Evolutionary conservation across 176 grass and related monocot genomes (phyloP).

Genomic region (Hordeum vulgare): MorexV3_pseudomolecules_assembly NC_058519.1:10699185-10699684

Average conservation of each 20-base stretch:
- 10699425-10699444: background rate
- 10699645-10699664: slow-evolving; percentile 36
- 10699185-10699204: slow-evolving; percentile 24
- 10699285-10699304: slow-evolving; percentile 32
- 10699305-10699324: slow-evolving; percentile 1
- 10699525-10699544: background rate
- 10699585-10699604: background rate
- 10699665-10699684: slow-evolving; percentile 24
- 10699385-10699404: background rate
- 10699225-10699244: slow-evolving; percentile 19
- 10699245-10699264: slow-evolving; percentile 40
- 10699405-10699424: background rate
- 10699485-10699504: background rate
- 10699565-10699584: background rate
- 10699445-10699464: slow-evolving; percentile 9
- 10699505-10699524: background rate
- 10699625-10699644: slow-evolving; percentile 18
- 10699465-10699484: background rate
- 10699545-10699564: background rate
- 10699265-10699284: slow-evolving; percentile 21
- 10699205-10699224: slow-evolving; percentile 30
- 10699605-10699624: background rate
- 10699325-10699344: background rate
- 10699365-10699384: background rate
- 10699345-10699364: background rate